phyloP scores from a whole-genome alignment of 2,329 filamentous ascomycete species.

The Sporothrix schenckii region DNA sequence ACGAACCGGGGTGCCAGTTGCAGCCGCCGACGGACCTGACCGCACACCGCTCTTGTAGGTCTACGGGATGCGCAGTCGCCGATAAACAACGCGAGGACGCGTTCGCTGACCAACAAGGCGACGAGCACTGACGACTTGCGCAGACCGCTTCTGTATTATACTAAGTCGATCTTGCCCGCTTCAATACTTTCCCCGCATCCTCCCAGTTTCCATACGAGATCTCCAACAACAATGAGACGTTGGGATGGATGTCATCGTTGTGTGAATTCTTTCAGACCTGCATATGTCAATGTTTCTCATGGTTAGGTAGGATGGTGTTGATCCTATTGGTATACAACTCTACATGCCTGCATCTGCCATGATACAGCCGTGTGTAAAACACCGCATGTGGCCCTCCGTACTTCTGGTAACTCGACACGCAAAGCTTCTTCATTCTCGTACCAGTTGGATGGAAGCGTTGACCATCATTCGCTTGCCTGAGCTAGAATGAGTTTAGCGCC shows the following conservation, averaged over 20 bases:
- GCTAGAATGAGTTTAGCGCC: background rate
- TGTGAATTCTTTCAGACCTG: no score
- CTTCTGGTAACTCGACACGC: background rate
- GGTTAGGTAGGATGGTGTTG: no score
- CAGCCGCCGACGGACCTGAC: slow-evolving; percentile 4
- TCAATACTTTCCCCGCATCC: background rate
- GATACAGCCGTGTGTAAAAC: no score
- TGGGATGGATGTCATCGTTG: background rate
- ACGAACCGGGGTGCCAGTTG: background rate
- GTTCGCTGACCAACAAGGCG: slow-evolving; percentile 6
- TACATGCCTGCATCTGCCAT: no score
- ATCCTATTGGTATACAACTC: no score
- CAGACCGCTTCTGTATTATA: background rate
- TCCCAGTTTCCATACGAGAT: no score
- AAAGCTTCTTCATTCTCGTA: background rate
- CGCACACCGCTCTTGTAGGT: slow-evolving; percentile 31
- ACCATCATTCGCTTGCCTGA: no score
- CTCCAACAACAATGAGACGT: background rate
- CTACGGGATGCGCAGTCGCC: slow-evolving; percentile 26
- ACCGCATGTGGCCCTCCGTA: no score
- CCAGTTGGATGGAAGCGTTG: no score
- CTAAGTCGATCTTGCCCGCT: background rate
- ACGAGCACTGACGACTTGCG: background rate
- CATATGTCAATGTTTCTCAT: no score
- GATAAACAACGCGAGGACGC: slow-evolving; percentile 12